phyloP scores from a whole-genome alignment of 345 rosid species.

The Eucalyptus sideroxylon region DNA sequence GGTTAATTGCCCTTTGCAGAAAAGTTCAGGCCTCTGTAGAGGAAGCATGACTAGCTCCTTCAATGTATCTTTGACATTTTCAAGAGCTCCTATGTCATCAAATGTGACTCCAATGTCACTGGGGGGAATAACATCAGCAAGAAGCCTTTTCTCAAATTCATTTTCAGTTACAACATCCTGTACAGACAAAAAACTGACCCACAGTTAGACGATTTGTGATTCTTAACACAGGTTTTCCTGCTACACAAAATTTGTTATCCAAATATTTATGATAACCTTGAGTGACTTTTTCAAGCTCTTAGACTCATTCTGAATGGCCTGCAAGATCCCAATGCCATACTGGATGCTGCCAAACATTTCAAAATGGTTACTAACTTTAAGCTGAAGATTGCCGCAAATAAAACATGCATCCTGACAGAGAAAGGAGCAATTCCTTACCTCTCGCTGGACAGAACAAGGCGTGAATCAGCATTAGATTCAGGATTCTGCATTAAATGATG shows the following conservation, averaged over 20 bases:
- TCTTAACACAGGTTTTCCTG: neutral
- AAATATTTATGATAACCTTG: slow-evolving; percentile 37
- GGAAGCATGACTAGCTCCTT: slow-evolving; percentile 95
- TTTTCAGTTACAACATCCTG: slow-evolving; percentile 87
- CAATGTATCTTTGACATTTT: slow-evolving; percentile 80
- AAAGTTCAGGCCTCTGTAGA: slow-evolving; percentile 78
- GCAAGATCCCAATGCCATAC: slow-evolving; percentile 58
- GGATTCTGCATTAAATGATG: slow-evolving; percentile 69
- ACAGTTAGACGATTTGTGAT: neutral
- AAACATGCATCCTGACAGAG: neutral
- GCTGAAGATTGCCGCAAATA: neutral
- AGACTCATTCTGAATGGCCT: slow-evolving; percentile 57
- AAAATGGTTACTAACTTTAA: slow-evolving; percentile 3
- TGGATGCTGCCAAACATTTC: slow-evolving; percentile 49
- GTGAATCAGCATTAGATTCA: slow-evolving; percentile 42
- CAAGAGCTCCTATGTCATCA: slow-evolving; percentile 91
- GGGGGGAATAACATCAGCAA: slow-evolving; percentile 77
- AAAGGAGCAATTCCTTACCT: slow-evolving; percentile 34
- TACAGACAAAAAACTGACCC: neutral
- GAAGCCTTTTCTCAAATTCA: slow-evolving; percentile 74
- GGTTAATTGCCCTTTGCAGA: slow-evolving; percentile 80
- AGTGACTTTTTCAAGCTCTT: slow-evolving; percentile 76
- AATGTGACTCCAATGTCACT: slow-evolving; percentile 82
- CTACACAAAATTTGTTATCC: neutral
- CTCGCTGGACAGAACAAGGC: slow-evolving; percentile 51